Percentiles rank a stretch among this genome's conserved stretches.
Conservation (phyloP, 1,284 basidiomycete genomes). For the Papiliotrema flavescens region DNA sequence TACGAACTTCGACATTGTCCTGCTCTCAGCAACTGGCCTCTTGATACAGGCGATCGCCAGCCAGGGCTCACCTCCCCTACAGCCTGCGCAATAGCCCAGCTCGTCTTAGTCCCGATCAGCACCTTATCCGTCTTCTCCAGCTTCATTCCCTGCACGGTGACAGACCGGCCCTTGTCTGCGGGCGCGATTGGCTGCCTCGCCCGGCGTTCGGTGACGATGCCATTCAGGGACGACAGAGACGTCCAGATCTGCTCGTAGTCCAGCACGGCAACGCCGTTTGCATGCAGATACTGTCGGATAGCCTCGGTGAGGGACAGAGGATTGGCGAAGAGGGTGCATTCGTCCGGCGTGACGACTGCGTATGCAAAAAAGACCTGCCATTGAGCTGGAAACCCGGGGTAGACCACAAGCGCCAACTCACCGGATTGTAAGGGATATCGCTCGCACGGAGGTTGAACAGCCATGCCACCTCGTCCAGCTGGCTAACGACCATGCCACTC, state of each 20-base stretch:
- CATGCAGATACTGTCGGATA: constrained; percentile 59
- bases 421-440: constrained; percentile 90
- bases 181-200: constrained; percentile 2
- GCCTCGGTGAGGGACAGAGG: constrained; percentile 59
- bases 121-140: constrained; percentile 43
- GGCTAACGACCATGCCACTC: constrained; percentile 67
- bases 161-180: constrained; percentile 1
- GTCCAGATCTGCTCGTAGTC: constrained; percentile 68
- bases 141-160: constrained; percentile 22
- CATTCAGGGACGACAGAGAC: constrained; percentile 25
- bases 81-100: constrained; percentile 71
- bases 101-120: constrained; percentile 66
- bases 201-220: constrained; percentile 9
- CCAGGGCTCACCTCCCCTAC: constrained; percentile 58
- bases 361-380: constrained; percentile 85
- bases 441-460: constrained; percentile 88
- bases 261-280: constrained; percentile 61
- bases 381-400: neutral
- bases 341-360: constrained; percentile 68
- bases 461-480: constrained; percentile 90
- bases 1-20: constrained; percentile 60
- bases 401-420: constrained; percentile 24
- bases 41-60: neutral
- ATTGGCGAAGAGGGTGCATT: constrained; percentile 71
- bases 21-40: constrained; percentile 27